phyloP scores from a whole-genome alignment of 2,329 filamentous ascomycete genomes.

The Fusarium proliferatum region DNA sequence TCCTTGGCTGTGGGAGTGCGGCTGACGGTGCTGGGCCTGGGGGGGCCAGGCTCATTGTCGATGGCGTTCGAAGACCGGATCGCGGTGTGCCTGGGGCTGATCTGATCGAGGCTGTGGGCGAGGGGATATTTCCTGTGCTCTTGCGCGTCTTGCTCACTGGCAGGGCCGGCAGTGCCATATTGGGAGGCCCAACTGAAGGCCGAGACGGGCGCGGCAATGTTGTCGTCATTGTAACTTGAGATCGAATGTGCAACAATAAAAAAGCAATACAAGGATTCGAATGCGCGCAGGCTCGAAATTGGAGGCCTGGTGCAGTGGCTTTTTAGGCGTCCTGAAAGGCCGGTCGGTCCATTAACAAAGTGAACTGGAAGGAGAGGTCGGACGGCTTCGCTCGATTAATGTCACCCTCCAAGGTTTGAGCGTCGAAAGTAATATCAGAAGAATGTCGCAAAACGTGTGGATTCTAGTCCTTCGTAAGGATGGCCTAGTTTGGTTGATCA shows the following conservation, averaged over 20 bases:
- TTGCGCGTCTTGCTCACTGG: slow-evolving; percentile 79
- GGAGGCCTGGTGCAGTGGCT: slow-evolving; percentile 39
- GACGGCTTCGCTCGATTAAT: slow-evolving; percentile 29
- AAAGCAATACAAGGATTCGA: slow-evolving; percentile 18
- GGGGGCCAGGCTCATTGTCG: slow-evolving; percentile 63
- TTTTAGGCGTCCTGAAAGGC: slow-evolving; percentile 32
- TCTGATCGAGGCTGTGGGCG: slow-evolving; percentile 49
- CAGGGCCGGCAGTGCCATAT: slow-evolving; percentile 77
- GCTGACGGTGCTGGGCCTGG: slow-evolving; percentile 65
- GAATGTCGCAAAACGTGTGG: slow-evolving; percentile 21
- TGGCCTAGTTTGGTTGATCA: slow-evolving; percentile 29
- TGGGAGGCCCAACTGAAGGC: slow-evolving; percentile 76
- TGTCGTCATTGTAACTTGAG: slow-evolving; percentile 53
- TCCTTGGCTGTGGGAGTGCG: slow-evolving; percentile 66
- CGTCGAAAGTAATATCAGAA: slow-evolving; percentile 1
- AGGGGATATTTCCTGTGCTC: slow-evolving; percentile 64
- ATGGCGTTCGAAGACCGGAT: slow-evolving; percentile 69
- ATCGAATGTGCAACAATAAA: slow-evolving; percentile 16
- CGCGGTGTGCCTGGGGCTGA: slow-evolving; percentile 62
- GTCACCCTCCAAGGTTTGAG: slow-evolving; percentile 15
- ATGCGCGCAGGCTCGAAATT: slow-evolving; percentile 31
- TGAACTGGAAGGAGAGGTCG: slow-evolving; percentile 8
- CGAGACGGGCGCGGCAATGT: slow-evolving; percentile 74
- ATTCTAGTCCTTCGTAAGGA: slow-evolving; percentile 21
- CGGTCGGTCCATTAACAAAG: slow-evolving; percentile 47